Evolutionary conservation across 2,329 filamentous ascomycete species (phyloP).

Genomic region (Diaporthe citrichinensis): DNA sequence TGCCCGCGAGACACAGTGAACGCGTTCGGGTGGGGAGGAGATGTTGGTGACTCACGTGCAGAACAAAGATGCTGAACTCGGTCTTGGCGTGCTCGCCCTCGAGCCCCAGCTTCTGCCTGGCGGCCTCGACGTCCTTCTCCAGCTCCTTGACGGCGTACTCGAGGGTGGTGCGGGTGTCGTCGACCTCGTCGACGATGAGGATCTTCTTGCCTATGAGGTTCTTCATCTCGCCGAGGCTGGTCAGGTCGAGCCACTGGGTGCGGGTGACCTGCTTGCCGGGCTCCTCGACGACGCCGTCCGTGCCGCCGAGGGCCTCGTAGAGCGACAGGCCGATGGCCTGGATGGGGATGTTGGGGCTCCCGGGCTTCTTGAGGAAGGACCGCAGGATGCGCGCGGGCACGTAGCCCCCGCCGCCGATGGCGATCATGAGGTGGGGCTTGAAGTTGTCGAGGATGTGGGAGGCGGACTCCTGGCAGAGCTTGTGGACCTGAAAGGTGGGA

Average conservation of each 20-base stretch:
- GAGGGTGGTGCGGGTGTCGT: conserved; percentile 93
- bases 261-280: conserved; percentile 95
- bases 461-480: conserved; percentile 92
- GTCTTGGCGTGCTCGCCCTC: conserved; percentile 74
- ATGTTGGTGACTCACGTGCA: conserved; percentile 76
- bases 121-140: conserved; percentile 91
- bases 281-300: conserved; percentile 73
- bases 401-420: conserved; percentile 97
- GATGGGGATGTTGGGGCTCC: conserved; percentile 95
- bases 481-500: conserved; percentile 80
- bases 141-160: conserved; percentile 95
- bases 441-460: conserved; percentile 85
- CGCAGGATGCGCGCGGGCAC: conserved; percentile 96
- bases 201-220: conserved; percentile 93
- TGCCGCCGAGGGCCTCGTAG: conserved; percentile 83
- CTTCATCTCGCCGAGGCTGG: conserved; percentile 83
- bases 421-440: conserved; percentile 96
- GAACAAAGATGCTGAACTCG: conserved; percentile 93
- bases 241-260: conserved; percentile 97
- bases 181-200: conserved; percentile 94
- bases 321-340: conserved; percentile 98
- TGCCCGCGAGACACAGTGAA: neutral
- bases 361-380: conserved; percentile 94
- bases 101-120: conserved; percentile 78
- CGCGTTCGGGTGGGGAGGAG: neutral